Percentiles rank a stretch among this genome's conserved stretches.
phyloP scores from a whole-genome alignment of 768 basidiomycete species.

The Termitomyces heimii region DNA sequence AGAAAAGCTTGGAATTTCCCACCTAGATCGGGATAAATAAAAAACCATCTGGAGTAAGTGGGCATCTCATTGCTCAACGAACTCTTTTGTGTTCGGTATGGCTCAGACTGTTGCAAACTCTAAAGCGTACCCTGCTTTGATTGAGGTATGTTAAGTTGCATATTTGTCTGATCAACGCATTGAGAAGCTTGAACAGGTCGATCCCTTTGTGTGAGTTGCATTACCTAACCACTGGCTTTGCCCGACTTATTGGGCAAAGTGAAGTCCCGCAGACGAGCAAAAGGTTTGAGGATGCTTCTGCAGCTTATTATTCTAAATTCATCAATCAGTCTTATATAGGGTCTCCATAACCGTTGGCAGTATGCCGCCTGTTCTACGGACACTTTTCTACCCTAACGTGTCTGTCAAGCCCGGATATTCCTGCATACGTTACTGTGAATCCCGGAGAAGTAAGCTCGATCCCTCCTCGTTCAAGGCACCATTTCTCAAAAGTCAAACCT shows the following conservation, averaged over 20 bases:
- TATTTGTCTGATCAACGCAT: neutral
- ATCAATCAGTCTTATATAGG: conserved; percentile 25
- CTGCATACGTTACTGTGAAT: conserved; percentile 54
- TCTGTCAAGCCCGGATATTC: conserved; percentile 50
- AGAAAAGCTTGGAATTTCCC: neutral
- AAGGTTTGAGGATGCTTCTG: conserved; percentile 27
- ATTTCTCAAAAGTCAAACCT: neutral
- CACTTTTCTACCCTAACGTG: neutral
- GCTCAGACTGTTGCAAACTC: conserved; percentile 48
- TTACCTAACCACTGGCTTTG: neutral
- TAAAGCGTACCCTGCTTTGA: conserved; percentile 49
- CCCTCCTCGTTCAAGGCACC: neutral
- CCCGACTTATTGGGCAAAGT: neutral
- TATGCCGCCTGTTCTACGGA: conserved; percentile 26
- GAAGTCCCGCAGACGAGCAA: conserved; percentile 47
- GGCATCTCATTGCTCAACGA: neutral
- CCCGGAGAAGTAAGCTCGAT: conserved; percentile 42
- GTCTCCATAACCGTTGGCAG: conserved; percentile 73
- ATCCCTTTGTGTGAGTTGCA: conserved; percentile 57
- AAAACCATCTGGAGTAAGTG: neutral
- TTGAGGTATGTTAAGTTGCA: conserved; percentile 34
- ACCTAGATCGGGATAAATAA: neutral
- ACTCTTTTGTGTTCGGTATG: neutral
- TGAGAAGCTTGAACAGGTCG: conserved; percentile 35
- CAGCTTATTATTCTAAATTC: neutral